These are phyloP conservation scores for Saturnispora hagleri DNA, from an alignment of 805 yeast species.

Conservation along the genomic window DNA sequence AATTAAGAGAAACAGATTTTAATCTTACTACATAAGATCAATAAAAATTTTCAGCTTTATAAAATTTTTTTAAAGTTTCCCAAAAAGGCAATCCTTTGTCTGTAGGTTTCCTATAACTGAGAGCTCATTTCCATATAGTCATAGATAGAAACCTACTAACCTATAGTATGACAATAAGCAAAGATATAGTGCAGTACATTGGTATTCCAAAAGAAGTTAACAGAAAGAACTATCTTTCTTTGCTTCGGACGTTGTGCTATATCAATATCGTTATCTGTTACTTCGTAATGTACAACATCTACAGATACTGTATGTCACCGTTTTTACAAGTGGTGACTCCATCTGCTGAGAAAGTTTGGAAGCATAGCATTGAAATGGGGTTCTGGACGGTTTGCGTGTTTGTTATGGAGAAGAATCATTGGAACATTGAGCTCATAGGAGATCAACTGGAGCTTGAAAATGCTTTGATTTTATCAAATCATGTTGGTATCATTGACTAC, in stretches of 20 bases:
- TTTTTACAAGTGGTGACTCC: neutral
- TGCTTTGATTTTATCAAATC: conserved; percentile 42
- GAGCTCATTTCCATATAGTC: neutral
- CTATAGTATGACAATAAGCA: neutral
- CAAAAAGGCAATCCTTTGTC: neutral
- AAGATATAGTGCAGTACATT: neutral
- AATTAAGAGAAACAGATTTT: neutral
- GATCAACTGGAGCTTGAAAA: conserved; percentile 33
- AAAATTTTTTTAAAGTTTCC: neutral
- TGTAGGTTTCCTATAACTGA: neutral
- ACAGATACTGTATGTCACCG: neutral
- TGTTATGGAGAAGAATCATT: conserved; percentile 27
- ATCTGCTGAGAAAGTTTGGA: neutral
- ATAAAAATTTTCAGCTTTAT: neutral
- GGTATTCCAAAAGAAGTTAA: neutral
- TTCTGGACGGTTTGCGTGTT: conserved; percentile 28
- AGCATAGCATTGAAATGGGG: conserved; percentile 11
- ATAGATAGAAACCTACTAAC: neutral
- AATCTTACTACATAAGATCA: neutral
- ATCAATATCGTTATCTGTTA: neutral
- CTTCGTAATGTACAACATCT: neutral
- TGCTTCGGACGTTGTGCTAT: neutral
- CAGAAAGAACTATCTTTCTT: neutral
- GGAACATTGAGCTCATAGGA: conserved; percentile 33
- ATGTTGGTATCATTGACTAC: conserved; percentile 60